Percentiles rank a stretch among this genome's conserved stretches.
phyloP scores from a whole-genome alignment of 169 alveolate species.

The Plasmodium inui region DNA sequence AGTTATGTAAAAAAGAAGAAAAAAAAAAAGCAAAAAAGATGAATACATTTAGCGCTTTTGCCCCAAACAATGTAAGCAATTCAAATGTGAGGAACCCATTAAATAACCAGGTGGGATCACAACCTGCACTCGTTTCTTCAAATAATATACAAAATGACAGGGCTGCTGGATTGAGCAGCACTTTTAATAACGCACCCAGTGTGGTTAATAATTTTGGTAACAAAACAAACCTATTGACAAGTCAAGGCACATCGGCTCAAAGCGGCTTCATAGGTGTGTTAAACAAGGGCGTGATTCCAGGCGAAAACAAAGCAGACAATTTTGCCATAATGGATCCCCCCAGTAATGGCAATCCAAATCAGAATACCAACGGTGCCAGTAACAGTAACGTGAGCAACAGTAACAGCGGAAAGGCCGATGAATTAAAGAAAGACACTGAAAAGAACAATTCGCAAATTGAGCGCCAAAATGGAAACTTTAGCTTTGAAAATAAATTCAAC shows the following conservation, averaged over 20 bases:
- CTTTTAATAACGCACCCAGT: slow-evolving; percentile 14
- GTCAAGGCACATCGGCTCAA: not conserved
- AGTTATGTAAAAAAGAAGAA: slow-evolving; percentile 4
- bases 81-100: not conserved
- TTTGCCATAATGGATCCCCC: not conserved
- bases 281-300: not conserved
- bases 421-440: slow-evolving; percentile 9
- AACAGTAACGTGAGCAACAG: not conserved
- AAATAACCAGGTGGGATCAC: not conserved
- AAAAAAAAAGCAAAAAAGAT: slow-evolving; percentile 17
- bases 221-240: not conserved
- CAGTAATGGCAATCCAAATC: not conserved
- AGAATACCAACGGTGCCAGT: not conserved
- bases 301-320: not conserved
- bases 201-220: not conserved
- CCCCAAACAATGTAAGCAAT: slow-evolving; percentile 1
- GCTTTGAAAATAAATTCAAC: slow-evolving; percentile 56
- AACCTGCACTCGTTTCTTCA: not conserved
- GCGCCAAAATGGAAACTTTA: slow-evolving; percentile 42
- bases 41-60: slow-evolving; percentile 2
- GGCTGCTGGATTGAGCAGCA: not conserved
- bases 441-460: slow-evolving; percentile 24
- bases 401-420: slow-evolving; percentile 15
- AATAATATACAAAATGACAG: slow-evolving; percentile 26
- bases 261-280: not conserved